Base-by-base conservation (phyloP, 192 early-diverging fungal species). In the Entomortierella beljakovae region DNA sequence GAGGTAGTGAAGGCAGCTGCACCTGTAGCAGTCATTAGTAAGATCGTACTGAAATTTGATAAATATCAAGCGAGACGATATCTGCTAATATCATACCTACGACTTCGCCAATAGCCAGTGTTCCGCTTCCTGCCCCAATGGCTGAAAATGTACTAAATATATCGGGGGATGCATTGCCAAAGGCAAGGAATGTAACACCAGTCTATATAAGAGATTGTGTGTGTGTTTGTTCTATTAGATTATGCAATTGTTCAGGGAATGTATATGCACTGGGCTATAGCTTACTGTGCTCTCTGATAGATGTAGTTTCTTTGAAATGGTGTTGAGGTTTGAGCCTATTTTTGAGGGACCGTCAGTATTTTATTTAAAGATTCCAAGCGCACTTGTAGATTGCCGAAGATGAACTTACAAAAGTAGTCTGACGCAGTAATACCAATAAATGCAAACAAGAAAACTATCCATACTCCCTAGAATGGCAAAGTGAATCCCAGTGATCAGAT, bases 101-200 rank as follows among this genome's bases (percentile, higher is more conserved):
- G n/a, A 99, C 88, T 74, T 98, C 95, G 22, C 97, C 96, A 18
- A 99, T 82, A 5, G 96, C 96, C 42, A 97, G 68, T 1, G 91
- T 92, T 23, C 91, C 92, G 52, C 90, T 88, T 26, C 88, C 87
- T 5, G 90, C 86, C 8, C 86, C 72, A 62, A 94, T 88, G 7
- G 93, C 92, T 37, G 89, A 94, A 40, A 93, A 97, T 0, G 96
- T 97, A 46, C 94, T 90, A 62, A 97, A 94, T 28, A 99, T 71
- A 70, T 99, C 97, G 1, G 95, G 95, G 6, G 93, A 92, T 23
- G 95, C 97, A 80, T 99, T 99, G 15, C 96, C 96, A 25, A 93
- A 84, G 0, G 93, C 93, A n/a, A 94, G 74, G 80, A 94, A 87
- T 25, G 92, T 90, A 1, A 92, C 91, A 0, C 92, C 92, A 3